A percentile compares a stretch with the other conserved stretches of the same genome.
These are phyloP conservation scores for Salix exigua DNA, from an alignment of 345 rosid species.

Conservation along the genomic window DNA sequence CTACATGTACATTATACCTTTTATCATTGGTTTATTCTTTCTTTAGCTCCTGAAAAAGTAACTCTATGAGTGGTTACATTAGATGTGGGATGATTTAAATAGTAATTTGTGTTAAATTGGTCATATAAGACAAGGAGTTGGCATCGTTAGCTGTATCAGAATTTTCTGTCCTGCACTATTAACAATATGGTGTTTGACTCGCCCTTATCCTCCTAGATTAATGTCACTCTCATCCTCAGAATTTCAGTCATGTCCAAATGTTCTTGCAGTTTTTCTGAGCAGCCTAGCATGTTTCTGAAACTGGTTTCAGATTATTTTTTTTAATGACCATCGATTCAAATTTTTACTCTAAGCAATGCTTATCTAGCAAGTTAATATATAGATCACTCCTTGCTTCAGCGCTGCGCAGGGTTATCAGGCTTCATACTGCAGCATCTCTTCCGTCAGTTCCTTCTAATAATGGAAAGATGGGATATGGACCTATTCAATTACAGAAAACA, in stretches of 20 bases:
- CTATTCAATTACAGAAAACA: conserved; percentile 54
- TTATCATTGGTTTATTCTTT: background rate
- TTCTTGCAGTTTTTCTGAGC: background rate
- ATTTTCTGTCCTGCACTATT: background rate
- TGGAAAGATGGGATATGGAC: conserved; percentile 54
- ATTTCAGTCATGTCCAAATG: background rate
- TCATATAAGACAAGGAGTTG: background rate
- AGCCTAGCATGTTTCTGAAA: background rate
- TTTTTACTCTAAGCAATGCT: conserved; percentile 3
- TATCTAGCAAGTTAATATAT: conserved; percentile 1
- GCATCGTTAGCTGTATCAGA: background rate
- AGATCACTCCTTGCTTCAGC: conserved; percentile 43
- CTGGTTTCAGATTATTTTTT: background rate
- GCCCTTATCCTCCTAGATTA: background rate
- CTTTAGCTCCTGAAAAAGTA: background rate
- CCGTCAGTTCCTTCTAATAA: conserved; percentile 47
- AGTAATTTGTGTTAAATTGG: background rate
- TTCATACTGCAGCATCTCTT: conserved; percentile 39
- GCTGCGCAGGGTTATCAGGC: conserved; percentile 54
- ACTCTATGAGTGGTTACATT: background rate
- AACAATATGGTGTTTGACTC: background rate
- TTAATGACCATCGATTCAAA: background rate
- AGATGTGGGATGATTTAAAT: background rate
- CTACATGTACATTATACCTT: no score
- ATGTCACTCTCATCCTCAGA: background rate